These are phyloP conservation scores for Cordyceps tenuipes DNA, from an alignment of 2,329 filamentous ascomycete genomes.

Conservation along the genomic window DNA sequence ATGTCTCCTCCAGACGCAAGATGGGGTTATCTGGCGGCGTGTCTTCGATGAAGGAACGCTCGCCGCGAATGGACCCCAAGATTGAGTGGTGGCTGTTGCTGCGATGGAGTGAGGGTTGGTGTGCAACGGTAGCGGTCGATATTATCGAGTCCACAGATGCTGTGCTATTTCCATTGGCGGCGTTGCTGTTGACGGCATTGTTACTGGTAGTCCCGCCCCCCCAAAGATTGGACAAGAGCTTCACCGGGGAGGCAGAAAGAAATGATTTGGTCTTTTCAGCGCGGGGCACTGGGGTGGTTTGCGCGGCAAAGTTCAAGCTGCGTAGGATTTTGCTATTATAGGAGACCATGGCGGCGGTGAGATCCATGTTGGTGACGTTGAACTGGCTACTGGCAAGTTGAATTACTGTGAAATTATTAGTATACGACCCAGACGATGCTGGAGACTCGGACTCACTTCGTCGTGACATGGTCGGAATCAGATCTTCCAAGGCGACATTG, in stretches of 20 bases:
- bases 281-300: conserved; percentile 30
- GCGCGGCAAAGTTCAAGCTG: conserved; percentile 52
- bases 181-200: conserved; percentile 46
- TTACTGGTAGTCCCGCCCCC: conserved; percentile 53
- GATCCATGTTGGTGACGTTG: conserved; percentile 53
- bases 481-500: conserved; percentile 62
- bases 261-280: conserved; percentile 60
- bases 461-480: conserved; percentile 66
- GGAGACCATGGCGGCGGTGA: conserved; percentile 62
- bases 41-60: conserved; percentile 29
- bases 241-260: conserved; percentile 75
- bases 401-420: conserved; percentile 48
- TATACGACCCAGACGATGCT: not conserved
- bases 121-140: conserved; percentile 27
- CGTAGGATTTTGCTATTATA: conserved; percentile 73
- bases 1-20: conserved; percentile 71
- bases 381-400: conserved; percentile 65
- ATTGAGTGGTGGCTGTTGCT: conserved; percentile 45
- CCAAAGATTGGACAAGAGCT: conserved; percentile 78
- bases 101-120: conserved; percentile 33
- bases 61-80: conserved; percentile 44
- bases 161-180: conserved; percentile 44
- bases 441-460: conserved; percentile 45
- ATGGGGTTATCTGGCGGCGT: conserved; percentile 58
- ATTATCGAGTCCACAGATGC: conserved; percentile 18